A percentile compares a stretch with the other conserved stretches of the same genome.
phyloP scores from a whole-genome alignment of 371 early-diverging fungal species.

The Apophysomyces elegans region DNA sequence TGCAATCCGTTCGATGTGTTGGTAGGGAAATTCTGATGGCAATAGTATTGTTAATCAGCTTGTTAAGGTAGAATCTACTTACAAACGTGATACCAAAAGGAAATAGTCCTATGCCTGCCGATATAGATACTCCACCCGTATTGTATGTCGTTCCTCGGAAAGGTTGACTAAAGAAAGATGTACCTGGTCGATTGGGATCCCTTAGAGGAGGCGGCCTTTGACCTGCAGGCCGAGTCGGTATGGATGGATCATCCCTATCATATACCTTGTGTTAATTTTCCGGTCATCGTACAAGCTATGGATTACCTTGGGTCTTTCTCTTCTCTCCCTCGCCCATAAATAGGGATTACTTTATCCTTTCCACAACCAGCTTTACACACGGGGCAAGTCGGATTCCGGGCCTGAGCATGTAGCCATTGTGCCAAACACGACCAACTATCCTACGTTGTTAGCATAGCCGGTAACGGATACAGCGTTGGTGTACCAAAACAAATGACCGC shows the following conservation, averaged over 20 bases:
- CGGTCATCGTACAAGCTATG: background rate
- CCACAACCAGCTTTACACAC: slow-evolving; percentile 83
- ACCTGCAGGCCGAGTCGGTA: slow-evolving; percentile 73
- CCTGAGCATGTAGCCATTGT: slow-evolving; percentile 72
- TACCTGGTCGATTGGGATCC: slow-evolving; percentile 51
- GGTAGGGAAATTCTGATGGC: slow-evolving; percentile 35
- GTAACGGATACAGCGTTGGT: background rate
- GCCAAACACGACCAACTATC: slow-evolving; percentile 72
- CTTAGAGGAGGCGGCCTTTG: slow-evolving; percentile 69
- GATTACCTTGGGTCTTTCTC: slow-evolving; percentile 70
- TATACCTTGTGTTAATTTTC: background rate
- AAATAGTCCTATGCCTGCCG: slow-evolving; percentile 58
- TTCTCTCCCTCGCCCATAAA: slow-evolving; percentile 79
- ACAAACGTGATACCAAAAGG: slow-evolving; percentile 71
- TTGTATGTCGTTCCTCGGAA: slow-evolving; percentile 52
- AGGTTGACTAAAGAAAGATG: slow-evolving; percentile 51
- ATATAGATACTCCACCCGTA: slow-evolving; percentile 55
- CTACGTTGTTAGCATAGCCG: background rate
- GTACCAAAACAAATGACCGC: slow-evolving; percentile 47
- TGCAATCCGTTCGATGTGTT: slow-evolving; percentile 22
- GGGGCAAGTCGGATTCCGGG: slow-evolving; percentile 71
- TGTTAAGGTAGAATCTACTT: slow-evolving; percentile 21
- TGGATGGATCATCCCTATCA: slow-evolving; percentile 41
- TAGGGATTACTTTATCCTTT: slow-evolving; percentile 78
- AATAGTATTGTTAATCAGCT: background rate